Conservation (phyloP, 2,329 filamentous ascomycete genomes). For the Ophiostoma himal-ulmi region DNA sequence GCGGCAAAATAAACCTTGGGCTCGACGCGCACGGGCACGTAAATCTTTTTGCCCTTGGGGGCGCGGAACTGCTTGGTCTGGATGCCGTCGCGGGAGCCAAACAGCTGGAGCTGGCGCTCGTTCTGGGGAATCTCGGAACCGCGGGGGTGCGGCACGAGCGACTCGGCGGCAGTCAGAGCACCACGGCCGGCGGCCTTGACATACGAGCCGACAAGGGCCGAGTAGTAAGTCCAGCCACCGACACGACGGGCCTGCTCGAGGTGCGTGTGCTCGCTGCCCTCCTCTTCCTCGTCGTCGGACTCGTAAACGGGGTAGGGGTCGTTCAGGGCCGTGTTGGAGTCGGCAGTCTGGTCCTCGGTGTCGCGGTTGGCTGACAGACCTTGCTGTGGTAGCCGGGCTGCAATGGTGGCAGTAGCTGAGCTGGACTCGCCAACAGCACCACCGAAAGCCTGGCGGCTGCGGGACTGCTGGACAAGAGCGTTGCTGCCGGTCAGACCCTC, state of each 20-base stretch:
- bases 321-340: constrained; percentile 39
- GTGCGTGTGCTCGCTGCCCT: constrained; percentile 59
- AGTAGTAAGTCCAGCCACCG: constrained; percentile 71
- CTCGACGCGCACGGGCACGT: constrained; percentile 91
- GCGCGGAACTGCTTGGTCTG: constrained; percentile 60
- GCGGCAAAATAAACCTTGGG: constrained; percentile 97
- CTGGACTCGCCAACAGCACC: constrained; percentile 33
- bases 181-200: constrained; percentile 39
- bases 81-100: constrained; percentile 49
- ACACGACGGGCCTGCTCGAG: constrained; percentile 71
- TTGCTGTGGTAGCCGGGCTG: constrained; percentile 23
- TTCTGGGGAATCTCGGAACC: constrained; percentile 52
- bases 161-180: constrained; percentile 41
- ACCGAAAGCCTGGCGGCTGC: constrained; percentile 14
- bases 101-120: constrained; percentile 48
- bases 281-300: constrained; percentile 72
- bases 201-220: constrained; percentile 49
- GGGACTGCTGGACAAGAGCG: constrained; percentile 36
- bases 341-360: constrained; percentile 73
- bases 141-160: constrained; percentile 51
- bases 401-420: constrained; percentile 32
- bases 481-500: constrained; percentile 53
- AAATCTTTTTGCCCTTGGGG: constrained; percentile 82
- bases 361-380: constrained; percentile 50
- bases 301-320: constrained; percentile 87